Evolutionary conservation across 164 flowering plant genomes (phyloP).

Genomic region (Litsea cubeba): DNA sequence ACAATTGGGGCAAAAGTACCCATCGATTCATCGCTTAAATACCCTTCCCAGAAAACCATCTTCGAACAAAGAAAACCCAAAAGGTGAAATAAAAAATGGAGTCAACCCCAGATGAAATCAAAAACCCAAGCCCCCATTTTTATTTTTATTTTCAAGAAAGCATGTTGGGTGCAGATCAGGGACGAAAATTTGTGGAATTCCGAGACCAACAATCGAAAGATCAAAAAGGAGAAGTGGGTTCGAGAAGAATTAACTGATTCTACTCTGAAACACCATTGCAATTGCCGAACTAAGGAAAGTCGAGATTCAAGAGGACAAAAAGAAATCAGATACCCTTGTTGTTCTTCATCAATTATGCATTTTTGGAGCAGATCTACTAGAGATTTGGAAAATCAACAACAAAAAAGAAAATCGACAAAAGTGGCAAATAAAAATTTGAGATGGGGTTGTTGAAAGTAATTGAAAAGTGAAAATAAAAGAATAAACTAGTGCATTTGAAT

Average conservation of each 20-base stretch:
- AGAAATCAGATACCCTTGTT: background rate
- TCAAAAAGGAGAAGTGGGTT: background rate
- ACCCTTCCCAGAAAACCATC: constrained; percentile 85
- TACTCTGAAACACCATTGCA: background rate
- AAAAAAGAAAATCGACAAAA: too few species aligned
- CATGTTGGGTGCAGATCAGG: constrained; percentile 8
- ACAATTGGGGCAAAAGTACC: constrained; percentile 81
- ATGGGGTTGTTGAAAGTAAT: background rate
- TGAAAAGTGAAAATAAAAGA: background rate
- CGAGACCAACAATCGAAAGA: background rate
- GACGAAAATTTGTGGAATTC: background rate
- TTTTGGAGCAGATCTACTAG: background rate
- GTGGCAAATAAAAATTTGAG: background rate
- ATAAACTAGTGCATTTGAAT: background rate
- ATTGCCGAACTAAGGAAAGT: background rate
- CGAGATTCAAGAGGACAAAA: background rate
- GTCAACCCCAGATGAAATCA: background rate
- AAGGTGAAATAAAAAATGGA: background rate
- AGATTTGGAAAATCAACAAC: background rate
- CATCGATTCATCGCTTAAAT: constrained; percentile 74
- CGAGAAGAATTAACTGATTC: background rate
- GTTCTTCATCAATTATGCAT: background rate
- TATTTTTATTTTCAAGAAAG: background rate
- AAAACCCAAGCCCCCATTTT: background rate
- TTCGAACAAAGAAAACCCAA: background rate